These are phyloP conservation scores for Hansfordia pulvinata DNA, from an alignment of 2,329 filamentous ascomycete species.

Conservation along the genomic window DNA sequence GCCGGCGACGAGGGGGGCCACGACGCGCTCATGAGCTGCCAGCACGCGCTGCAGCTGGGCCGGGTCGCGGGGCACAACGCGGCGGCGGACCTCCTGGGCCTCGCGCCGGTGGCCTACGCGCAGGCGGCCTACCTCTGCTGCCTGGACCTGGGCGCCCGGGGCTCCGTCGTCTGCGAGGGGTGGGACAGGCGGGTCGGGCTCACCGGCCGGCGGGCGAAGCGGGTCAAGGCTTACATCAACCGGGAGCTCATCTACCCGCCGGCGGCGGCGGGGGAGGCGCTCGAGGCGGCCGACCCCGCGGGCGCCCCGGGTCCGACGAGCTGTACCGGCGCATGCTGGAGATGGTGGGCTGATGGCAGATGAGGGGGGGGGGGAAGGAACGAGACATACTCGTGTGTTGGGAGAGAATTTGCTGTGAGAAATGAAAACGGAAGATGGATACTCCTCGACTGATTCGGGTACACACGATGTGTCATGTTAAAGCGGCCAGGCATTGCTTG, in stretches of 20 bases:
- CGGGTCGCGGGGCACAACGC: conserved; percentile 20
- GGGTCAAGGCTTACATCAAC: conserved; percentile 20
- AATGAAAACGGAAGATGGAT: no score
- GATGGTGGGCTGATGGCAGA: no score
- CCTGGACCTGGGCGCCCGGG: conserved; percentile 21
- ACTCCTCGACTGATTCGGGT: no score
- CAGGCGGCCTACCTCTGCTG: conserved; percentile 18
- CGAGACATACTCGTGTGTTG: no score
- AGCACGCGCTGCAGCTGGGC: conserved; percentile 21
- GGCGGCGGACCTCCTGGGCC: conserved; percentile 17
- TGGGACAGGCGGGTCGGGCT: conserved; percentile 17
- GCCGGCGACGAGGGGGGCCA: conserved; percentile 14
- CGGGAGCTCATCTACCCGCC: conserved; percentile 20
- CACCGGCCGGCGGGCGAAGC: conserved; percentile 15
- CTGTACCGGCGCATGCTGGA: no score
- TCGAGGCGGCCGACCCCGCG: conserved; percentile 13
- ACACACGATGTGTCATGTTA: no score
- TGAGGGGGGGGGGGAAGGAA: no score
- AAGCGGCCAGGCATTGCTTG: no score
- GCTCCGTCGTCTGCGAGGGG: conserved; percentile 13
- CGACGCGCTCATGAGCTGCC: conserved; percentile 21
- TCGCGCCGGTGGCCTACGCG: conserved; percentile 10
- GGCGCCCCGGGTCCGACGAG: no score
- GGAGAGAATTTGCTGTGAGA: no score
- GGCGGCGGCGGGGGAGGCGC: conserved; percentile 7